These are phyloP conservation scores for Firmiana major DNA, from an alignment of 345 rosid species.

Conservation along the genomic window DNA sequence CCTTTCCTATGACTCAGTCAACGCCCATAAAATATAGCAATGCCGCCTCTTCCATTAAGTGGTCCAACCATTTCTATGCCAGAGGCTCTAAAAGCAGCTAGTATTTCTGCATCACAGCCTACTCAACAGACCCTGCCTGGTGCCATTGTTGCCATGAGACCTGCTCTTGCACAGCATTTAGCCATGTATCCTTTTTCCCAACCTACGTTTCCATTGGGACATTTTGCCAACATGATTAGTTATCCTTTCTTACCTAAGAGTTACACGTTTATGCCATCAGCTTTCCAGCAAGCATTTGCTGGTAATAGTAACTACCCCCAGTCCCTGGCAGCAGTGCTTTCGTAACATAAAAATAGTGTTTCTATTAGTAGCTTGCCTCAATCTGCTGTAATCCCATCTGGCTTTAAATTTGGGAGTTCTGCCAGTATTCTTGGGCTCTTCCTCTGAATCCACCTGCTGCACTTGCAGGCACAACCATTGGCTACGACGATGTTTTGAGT, in stretches of 20 bases:
- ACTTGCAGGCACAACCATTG: constrained; percentile 55
- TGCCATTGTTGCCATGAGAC: constrained; percentile 66
- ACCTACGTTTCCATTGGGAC: constrained; percentile 78
- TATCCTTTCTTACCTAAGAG: constrained; percentile 90
- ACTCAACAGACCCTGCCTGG: constrained; percentile 54
- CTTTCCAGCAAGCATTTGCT: constrained; percentile 80
- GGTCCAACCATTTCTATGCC: constrained; percentile 71
- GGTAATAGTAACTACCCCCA: constrained; percentile 83
- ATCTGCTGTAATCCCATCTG: constrained; percentile 76
- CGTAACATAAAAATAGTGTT: constrained; percentile 78
- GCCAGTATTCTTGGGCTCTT: constrained; percentile 62
- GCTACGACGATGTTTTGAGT: no score
- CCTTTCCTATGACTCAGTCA: constrained; percentile 66
- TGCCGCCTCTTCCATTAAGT: constrained; percentile 58
- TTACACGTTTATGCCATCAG: no score
- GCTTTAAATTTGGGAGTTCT: constrained; percentile 81
- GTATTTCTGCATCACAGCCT: constrained; percentile 67
- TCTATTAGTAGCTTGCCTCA: constrained; percentile 83
- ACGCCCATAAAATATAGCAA: constrained; percentile 62
- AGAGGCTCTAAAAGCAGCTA: constrained; percentile 69
- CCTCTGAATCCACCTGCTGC: constrained; percentile 63
- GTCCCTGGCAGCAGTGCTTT: constrained; percentile 77
- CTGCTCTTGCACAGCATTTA: constrained; percentile 79
- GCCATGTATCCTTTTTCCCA: constrained; percentile 90
- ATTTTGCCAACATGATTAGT: constrained; percentile 79